Percentiles rank a stretch among this genome's conserved stretches.
Evolutionary conservation across 1,284 basidiomycete species (phyloP).

Genomic region (Chalciporus sp.): DNA sequence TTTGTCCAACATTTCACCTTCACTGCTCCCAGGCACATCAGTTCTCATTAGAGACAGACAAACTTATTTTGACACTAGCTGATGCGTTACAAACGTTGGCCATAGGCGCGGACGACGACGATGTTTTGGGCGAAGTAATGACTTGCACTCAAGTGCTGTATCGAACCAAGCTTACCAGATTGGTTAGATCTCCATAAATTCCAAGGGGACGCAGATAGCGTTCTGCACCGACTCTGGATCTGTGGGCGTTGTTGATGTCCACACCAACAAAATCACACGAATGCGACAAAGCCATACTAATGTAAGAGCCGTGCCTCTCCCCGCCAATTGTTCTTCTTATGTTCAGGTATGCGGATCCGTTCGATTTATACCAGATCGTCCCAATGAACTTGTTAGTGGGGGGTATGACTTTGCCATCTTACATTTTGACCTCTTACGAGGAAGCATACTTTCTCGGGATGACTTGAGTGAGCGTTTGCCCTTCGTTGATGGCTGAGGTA

Average conservation of each 20-base stretch:
- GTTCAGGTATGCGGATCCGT: slow-evolving; percentile 68
- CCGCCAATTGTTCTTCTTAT: slow-evolving; percentile 8
- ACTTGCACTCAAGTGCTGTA: not conserved
- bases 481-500: not conserved
- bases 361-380: slow-evolving; percentile 67
- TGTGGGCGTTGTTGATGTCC: slow-evolving; percentile 65
- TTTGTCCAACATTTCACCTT: slow-evolving; percentile 20
- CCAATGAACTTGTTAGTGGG: slow-evolving; percentile 71
- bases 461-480: slow-evolving; percentile 54
- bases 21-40: slow-evolving; percentile 32
- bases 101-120: slow-evolving; percentile 54
- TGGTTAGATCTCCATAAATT: slow-evolving; percentile 62
- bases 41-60: slow-evolving; percentile 47
- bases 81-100: slow-evolving; percentile 51
- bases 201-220: slow-evolving; percentile 57
- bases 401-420: slow-evolving; percentile 72
- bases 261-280: slow-evolving; percentile 44
- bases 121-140: slow-evolving; percentile 70
- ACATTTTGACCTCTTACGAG: slow-evolving; percentile 66
- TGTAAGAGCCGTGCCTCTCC: slow-evolving; percentile 42
- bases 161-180: slow-evolving; percentile 32
- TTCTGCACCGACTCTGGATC: slow-evolving; percentile 70
- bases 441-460: slow-evolving; percentile 57
- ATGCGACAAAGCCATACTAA: slow-evolving; percentile 68
- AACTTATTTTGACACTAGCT: slow-evolving; percentile 48